Conservation (phyloP, 1,284 basidiomycete genomes). For the Heimioporus punctisporus region DNA sequence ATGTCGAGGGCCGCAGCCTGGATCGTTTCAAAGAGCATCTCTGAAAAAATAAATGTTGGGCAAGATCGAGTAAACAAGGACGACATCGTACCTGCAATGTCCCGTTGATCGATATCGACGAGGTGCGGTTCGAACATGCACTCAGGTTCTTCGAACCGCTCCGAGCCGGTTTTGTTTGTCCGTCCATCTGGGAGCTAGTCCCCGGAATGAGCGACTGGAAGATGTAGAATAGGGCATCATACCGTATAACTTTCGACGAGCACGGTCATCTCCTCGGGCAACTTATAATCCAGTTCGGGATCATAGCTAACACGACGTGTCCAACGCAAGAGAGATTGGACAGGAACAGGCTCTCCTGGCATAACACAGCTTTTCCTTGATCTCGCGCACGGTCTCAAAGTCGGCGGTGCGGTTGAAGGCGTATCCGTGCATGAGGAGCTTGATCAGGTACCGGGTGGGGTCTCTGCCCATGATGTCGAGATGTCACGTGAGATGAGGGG, state of each 20-base stretch:
- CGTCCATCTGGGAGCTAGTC: constrained; percentile 93
- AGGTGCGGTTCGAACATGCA: constrained; percentile 99
- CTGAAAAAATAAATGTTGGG: constrained; percentile 38
- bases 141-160: constrained; percentile 99
- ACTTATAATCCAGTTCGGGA: constrained; percentile 91
- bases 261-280: constrained; percentile 97
- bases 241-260: constrained; percentile 97
- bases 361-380: constrained; percentile 99
- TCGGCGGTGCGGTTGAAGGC: constrained; percentile 99
- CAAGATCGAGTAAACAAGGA: too few species aligned
- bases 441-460: constrained; percentile 98
- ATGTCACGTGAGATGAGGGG: constrained; percentile 92
- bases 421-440: constrained; percentile 98
- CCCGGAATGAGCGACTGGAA: background rate
- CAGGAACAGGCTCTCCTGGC: constrained; percentile 77
- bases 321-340: too few species aligned
- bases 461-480: constrained; percentile 98
- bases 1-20: constrained; percentile 92
- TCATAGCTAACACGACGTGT: constrained; percentile 70
- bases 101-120: constrained; percentile 97
- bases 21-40: constrained; percentile 97
- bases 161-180: constrained; percentile 96
- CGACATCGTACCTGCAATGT: constrained; percentile 85
- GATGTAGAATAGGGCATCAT: constrained; percentile 20
- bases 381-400: constrained; percentile 98